Conservation (phyloP, 768 basidiomycete genomes). For the Phlebiopsis gigantea region DNA sequence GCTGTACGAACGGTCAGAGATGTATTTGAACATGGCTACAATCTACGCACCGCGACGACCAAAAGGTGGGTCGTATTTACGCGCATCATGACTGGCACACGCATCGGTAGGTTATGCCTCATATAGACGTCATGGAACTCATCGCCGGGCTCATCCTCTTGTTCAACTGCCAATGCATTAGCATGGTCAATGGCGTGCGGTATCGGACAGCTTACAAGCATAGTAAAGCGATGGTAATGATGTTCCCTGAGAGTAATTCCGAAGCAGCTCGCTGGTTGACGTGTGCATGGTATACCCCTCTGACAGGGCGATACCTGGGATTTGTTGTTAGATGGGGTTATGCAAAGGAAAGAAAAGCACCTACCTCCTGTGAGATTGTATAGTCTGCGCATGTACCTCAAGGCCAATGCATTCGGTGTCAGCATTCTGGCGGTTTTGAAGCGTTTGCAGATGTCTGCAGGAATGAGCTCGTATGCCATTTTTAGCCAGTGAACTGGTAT, state of each 20-base stretch:
- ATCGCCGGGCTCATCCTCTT: slow-evolving; percentile 56
- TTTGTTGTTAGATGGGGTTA: neutral
- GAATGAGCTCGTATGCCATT: slow-evolving; percentile 70
- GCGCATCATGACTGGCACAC: slow-evolving; percentile 65
- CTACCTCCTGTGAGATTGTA: slow-evolving; percentile 62
- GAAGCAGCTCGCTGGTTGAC: slow-evolving; percentile 55
- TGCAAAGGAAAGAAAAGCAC: slow-evolving; percentile 11
- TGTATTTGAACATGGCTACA: neutral
- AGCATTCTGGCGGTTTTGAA: slow-evolving; percentile 61
- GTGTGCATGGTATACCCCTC: slow-evolving; percentile 49
- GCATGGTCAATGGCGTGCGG: neutral
- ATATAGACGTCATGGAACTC: slow-evolving; percentile 61
- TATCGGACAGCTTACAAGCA: slow-evolving; percentile 43
- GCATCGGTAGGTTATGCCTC: slow-evolving; percentile 58
- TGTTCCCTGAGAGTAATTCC: slow-evolving; percentile 37
- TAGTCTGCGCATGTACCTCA: slow-evolving; percentile 70
- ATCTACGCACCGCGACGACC: slow-evolving; percentile 59
- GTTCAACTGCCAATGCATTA: slow-evolving; percentile 34
- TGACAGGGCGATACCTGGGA: slow-evolving; percentile 18
- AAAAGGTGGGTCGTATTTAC: slow-evolving; percentile 69
- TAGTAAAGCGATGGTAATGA: slow-evolving; percentile 43
- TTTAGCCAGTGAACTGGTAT: slow-evolving; percentile 80
- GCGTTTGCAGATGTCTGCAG: slow-evolving; percentile 60
- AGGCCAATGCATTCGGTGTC: slow-evolving; percentile 66
- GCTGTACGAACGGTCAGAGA: slow-evolving; percentile 29